Evolutionary conservation across 768 basidiomycete genomes (phyloP), one percentile per base, ranked within the genome.

Genomic region (Russula sp.): DNA sequence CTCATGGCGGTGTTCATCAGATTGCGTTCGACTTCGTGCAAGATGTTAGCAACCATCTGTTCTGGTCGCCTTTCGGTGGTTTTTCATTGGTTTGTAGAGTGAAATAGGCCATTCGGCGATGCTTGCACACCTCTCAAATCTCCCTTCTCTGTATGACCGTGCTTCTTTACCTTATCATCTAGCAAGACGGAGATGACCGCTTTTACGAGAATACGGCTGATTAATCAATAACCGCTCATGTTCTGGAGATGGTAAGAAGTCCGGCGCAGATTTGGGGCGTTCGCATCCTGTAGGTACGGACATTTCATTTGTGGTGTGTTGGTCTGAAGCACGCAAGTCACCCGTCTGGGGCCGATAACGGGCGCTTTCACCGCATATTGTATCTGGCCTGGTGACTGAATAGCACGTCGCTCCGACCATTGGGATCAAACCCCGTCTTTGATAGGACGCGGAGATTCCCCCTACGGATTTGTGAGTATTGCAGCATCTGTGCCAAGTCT

Each of bases 11-110:
- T 47, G 56, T 62, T 47, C 43, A 58, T 62, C 45, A 47, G 32
- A 46, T 11, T 22, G 9, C 16, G 10, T 43, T 22, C 36, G 14
- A 51, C 34, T 46, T 34, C 13, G 10, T 29, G n/a, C 50, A 46
- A 52, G 45, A 29, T 35, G 39, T 22, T 43, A 34, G 52, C 57
- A 54, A 59, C 57, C 43, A 58, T 42, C 38, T 53, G 7, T 61
- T 39, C 1, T 49, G 5, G 14, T 35, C 36, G 20, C 50, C 20
- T 46, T 49, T 22, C 48, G 45, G 48, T 36, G 46, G 25, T n/a
- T 35, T 51, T 39, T 36, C 41, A 18, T 48, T 50, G 13, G n/a
- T 34, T 35, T 25, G 29, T 60, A n/a, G 46, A 18, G 20, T 43
- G 7, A 5, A 39, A 3, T n/a, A 3, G 20, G 11, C 13, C 11